Evolutionary conservation across 306 rosid genomes (phyloP).

Genomic region (Fagus crenata): DNA sequence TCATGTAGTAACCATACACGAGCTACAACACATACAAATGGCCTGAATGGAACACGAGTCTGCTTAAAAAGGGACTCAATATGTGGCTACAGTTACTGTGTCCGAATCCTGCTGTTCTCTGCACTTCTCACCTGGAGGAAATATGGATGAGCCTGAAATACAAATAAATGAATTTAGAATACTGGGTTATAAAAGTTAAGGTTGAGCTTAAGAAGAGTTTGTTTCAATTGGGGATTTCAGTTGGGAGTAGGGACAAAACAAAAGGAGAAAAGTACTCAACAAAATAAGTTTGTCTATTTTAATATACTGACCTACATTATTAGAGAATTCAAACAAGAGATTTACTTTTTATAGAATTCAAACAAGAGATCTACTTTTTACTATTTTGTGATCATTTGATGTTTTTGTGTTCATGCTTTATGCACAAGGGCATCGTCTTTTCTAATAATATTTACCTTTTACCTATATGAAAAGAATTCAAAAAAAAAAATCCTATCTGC

Average conservation of each 20-base stretch:
- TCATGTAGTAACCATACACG: background rate
- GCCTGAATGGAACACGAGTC: constrained; percentile 5
- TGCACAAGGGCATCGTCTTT: no score
- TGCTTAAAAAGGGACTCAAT: background rate
- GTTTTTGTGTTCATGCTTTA: no score
- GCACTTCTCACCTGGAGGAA: constrained; percentile 53
- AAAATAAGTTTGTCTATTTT: background rate
- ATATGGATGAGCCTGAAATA: constrained; percentile 50
- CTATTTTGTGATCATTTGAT: no score
- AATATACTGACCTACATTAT: background rate
- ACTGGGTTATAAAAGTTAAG: background rate
- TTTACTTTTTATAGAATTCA: background rate
- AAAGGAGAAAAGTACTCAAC: background rate
- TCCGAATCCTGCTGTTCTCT: constrained; percentile 43
- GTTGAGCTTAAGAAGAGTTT: background rate
- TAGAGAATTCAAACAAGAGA: background rate
- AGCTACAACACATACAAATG: background rate
- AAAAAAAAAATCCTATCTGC: no score
- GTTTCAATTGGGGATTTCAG: no score
- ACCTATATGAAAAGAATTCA: no score
- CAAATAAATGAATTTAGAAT: background rate
- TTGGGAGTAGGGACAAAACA: no score
- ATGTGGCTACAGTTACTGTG: constrained; percentile 17
- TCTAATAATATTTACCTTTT: no score
- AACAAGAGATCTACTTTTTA: no score